Conservation (phyloP, 1,284 basidiomycete species). For the Cryptococcus wingfieldii region DNA sequence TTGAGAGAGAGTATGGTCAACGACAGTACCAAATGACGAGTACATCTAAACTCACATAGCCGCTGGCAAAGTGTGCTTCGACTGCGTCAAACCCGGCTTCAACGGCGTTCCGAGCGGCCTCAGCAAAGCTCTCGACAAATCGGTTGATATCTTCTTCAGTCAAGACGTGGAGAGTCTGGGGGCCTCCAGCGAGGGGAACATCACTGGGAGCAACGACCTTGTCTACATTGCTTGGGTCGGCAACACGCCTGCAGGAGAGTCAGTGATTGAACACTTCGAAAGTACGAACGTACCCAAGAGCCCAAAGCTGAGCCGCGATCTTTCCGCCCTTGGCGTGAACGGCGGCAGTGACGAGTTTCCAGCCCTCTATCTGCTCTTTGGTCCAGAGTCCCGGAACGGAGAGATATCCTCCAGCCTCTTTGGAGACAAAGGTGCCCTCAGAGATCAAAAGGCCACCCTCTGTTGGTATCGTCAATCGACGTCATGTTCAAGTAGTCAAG, state of each 20-base stretch:
- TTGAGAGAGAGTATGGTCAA: background rate
- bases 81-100: conserved; percentile 64
- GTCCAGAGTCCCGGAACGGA: conserved; percentile 18
- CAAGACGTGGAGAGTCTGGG: conserved; percentile 23
- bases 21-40: background rate
- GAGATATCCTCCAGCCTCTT: conserved; percentile 12
- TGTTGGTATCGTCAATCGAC: background rate
- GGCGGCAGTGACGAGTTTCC: conserved; percentile 45
- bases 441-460: conserved; percentile 38
- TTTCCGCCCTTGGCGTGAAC: conserved; percentile 51
- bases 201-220: background rate
- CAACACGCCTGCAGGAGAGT: background rate
- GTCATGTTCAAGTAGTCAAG: background rate
- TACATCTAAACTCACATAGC: conserved; percentile 3
- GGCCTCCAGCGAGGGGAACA: conserved; percentile 19
- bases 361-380: conserved; percentile 18
- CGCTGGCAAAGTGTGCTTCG: conserved; percentile 56
- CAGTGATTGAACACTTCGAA: background rate
- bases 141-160: conserved; percentile 36
- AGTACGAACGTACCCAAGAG: conserved; percentile 41
- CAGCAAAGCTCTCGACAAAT: conserved; percentile 52
- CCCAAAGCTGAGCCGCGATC: conserved; percentile 55
- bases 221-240: background rate
- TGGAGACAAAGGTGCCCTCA: conserved; percentile 26
- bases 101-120: conserved; percentile 55